Percentiles rank a stretch among this genome's conserved stretches.
Conservation (phyloP, 75 land plant species). For the Selaginella moellendorffii region DNA sequence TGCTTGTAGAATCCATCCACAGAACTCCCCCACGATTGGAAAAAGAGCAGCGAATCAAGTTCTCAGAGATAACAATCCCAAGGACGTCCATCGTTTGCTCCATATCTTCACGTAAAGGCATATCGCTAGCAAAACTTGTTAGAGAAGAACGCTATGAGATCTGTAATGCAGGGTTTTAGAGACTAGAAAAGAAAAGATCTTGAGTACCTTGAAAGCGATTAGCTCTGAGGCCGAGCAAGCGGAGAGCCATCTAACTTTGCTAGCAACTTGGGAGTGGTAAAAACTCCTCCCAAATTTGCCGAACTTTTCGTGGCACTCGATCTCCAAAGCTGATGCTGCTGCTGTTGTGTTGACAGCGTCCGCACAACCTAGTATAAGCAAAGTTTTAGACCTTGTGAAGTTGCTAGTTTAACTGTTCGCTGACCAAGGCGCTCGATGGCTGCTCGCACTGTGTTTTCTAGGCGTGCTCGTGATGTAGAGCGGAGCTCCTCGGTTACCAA, state of each 20-base stretch:
- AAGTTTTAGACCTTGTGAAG: background rate
- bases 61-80: no score
- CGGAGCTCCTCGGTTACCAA: background rate
- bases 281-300: constrained; percentile 67
- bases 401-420: background rate
- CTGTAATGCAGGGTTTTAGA: no score
- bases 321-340: constrained; percentile 39
- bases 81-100: no score
- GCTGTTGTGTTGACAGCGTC: constrained; percentile 17
- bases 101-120: no score
- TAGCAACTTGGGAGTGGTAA: constrained; percentile 79
- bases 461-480: background rate
- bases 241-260: constrained; percentile 72
- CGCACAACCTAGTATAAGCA: background rate
- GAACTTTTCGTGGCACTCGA: constrained; percentile 58
- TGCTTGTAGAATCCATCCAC: no score
- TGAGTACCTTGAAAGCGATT: no score
- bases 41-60: no score
- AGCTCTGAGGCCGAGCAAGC: constrained; percentile 28
- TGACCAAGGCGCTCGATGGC: background rate
- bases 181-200: no score
- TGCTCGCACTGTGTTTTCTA: background rate
- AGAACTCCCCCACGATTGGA: no score
- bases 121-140: no score
- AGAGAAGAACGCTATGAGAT: no score